Base-by-base conservation (phyloP, 441 rosid species). In the Manihot esculenta region DNA sequence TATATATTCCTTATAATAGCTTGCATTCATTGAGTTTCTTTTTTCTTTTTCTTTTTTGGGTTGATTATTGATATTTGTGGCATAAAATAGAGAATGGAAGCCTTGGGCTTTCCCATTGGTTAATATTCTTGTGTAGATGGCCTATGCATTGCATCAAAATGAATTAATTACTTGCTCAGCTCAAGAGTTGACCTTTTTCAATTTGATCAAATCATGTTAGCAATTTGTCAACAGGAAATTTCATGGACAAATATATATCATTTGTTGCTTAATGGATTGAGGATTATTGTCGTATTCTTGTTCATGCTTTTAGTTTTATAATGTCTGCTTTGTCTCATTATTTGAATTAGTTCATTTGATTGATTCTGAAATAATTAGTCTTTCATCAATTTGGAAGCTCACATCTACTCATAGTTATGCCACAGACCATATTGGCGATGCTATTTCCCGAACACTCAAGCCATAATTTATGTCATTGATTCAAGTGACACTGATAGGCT, bases 341-440 rank as follows among this genome's bases (percentile, higher is more conserved):
- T 23, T 63, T 72, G 1, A 30, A 7, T 5, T 64, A 42, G 65
- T 42, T 44, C 12, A 20, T 58, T 38, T 48, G 35, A 47, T 72
- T 41, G 56, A 50, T 18, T 21, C 2, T 57, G 17, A 48, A 3
- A 45, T 33, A 53, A 44, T 21, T 41, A 33, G 14, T 17, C 17
- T 51, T 50, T 54, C 51, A 64, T 68, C 12, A 10, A 35, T 41
- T 49, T 72, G 58, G 18, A 26, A 73, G 65, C 38, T 71, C 17
- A 68, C 41, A n/a, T 30, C 63, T 58, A 26, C 24, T 64, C 70
- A 68, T 30, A 45, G 33, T 72, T 53, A 54, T 85, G 56, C 71
- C 51, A 49, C 88, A 93, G 98, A 83, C 98, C 98, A 62, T 93
- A 93, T 76, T 93, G 98, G 98, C 85, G 98, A 84, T 93, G 97